These are phyloP conservation scores for Aspergillus kassunensis DNA, from an alignment of 495 filamentous ascomycete species.

Conservation along the genomic window DNA sequence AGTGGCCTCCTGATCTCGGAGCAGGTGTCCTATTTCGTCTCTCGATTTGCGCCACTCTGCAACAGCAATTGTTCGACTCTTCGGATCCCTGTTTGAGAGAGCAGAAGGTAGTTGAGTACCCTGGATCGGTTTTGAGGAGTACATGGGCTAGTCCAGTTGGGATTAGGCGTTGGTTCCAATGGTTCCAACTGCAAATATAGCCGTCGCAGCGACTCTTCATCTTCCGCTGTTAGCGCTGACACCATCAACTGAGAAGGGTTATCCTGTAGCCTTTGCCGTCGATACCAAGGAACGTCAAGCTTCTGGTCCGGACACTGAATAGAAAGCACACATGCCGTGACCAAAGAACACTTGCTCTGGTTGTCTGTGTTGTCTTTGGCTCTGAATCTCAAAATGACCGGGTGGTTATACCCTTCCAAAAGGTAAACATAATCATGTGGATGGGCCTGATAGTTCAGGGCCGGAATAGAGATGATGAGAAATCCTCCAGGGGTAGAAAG, in stretches of 20 bases:
- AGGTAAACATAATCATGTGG: not conserved
- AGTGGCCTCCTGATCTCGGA: not conserved
- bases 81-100: not conserved
- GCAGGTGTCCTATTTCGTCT: not conserved
- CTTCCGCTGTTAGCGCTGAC: not conserved
- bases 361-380: too few relatives aligned
- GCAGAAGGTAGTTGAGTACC: not conserved
- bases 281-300: not conserved
- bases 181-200: not conserved
- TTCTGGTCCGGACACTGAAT: not conserved
- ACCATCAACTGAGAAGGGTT: not conserved
- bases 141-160: not conserved
- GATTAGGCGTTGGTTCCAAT: not conserved
- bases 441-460: not conserved
- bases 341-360: not conserved
- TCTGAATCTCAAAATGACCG: not conserved
- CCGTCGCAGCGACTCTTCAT: not conserved
- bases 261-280: not conserved
- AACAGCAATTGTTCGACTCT: not conserved
- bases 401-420: not conserved
- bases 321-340: not conserved
- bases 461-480: not conserved
- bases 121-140: not conserved
- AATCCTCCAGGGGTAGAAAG: not conserved
- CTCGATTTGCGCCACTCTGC: not conserved